These are phyloP conservation scores for Mycena sanguinolenta DNA, from an alignment of 768 basidiomycete species.

Conservation along the genomic window DNA sequence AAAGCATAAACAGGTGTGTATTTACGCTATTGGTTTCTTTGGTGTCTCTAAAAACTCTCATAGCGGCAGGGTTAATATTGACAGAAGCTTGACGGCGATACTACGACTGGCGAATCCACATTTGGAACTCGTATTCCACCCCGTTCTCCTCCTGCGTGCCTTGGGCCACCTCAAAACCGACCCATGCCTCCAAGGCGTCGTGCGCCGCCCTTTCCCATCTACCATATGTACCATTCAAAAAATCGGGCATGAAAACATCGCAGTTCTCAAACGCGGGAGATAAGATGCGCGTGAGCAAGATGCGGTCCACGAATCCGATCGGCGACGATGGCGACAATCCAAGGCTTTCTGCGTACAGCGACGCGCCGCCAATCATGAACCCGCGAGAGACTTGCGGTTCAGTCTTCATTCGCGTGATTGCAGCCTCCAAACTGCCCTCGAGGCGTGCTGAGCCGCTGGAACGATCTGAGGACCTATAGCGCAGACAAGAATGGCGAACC, in stretches of 20 bases:
- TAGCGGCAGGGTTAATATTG: conserved; percentile 77
- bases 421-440: conserved; percentile 54
- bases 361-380: conserved; percentile 95
- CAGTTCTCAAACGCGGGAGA: conserved; percentile 84
- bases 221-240: conserved; percentile 52
- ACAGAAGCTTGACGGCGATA: not conserved
- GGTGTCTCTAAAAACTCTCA: conserved; percentile 31
- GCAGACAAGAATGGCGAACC: conserved; percentile 41
- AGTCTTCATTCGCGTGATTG: conserved; percentile 45
- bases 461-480: conserved; percentile 13
- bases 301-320: conserved; percentile 73
- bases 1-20: conserved; percentile 94
- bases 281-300: conserved; percentile 89
- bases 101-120: conserved; percentile 79
- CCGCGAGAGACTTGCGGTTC: conserved; percentile 59
- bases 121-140: conserved; percentile 91
- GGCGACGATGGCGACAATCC: conserved; percentile 49
- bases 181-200: conserved; percentile 79
- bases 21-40: not conserved
- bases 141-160: conserved; percentile 88
- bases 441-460: conserved; percentile 20
- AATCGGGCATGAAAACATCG: conserved; percentile 89
- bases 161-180: conserved; percentile 81
- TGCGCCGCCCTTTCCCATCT: conserved; percentile 74
- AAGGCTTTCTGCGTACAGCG: conserved; percentile 82